Percentiles rank a stretch among this genome's conserved stretches.
These are phyloP conservation scores for Apiospora hydei DNA, from an alignment of 2,329 filamentous ascomycete genomes.

Conservation along the genomic window DNA sequence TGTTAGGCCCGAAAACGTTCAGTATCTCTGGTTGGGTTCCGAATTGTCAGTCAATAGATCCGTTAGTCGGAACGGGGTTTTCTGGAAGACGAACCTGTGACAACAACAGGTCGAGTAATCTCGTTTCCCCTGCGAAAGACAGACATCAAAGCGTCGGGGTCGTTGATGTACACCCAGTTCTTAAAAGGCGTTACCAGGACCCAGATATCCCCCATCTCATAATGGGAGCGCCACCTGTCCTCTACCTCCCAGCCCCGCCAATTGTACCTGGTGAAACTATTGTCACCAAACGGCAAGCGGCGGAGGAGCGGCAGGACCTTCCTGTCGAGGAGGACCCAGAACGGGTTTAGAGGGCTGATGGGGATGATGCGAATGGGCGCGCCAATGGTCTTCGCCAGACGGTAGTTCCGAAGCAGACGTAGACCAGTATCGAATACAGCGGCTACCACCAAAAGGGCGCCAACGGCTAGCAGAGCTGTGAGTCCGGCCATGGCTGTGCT, in stretches of 20 bases:
- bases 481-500: not conserved
- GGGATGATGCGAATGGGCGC: constrained; percentile 41
- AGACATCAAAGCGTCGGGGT: constrained; percentile 29
- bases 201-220: constrained; percentile 38
- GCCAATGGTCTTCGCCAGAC: constrained; percentile 28
- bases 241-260: constrained; percentile 39
- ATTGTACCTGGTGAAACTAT: constrained; percentile 43
- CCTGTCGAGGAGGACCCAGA: constrained; percentile 41
- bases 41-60: not conserved
- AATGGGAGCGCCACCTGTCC: constrained; percentile 36
- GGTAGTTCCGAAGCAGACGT: not conserved
- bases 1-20: not conserved
- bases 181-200: constrained; percentile 29
- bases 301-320: constrained; percentile 34
- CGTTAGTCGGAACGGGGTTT: too few species aligned
- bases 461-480: constrained; percentile 28
- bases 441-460: not conserved
- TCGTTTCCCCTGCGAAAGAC: constrained; percentile 22
- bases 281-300: constrained; percentile 37
- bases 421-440: not conserved
- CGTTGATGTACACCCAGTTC: constrained; percentile 31
- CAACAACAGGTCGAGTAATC: not conserved
- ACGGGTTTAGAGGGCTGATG: constrained; percentile 40
- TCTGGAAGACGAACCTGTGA: not conserved
- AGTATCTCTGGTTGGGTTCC: not conserved